Base-by-base conservation (phyloP, 2,329 filamentous ascomycete genomes). In the Phaeosphaeria sp. region DNA sequence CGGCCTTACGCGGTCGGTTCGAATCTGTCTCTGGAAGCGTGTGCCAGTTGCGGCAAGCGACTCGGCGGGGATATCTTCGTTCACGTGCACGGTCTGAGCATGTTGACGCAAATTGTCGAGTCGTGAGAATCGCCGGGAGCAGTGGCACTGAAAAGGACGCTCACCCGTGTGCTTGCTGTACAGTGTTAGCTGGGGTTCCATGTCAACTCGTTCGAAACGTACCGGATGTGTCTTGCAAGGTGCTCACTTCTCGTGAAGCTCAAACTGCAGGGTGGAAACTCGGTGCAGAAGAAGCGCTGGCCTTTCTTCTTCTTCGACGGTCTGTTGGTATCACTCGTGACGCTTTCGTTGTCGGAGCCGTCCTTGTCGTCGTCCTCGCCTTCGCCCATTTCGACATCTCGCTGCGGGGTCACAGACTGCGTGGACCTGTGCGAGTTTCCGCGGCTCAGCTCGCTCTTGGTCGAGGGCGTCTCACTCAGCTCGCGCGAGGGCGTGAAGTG, bases 241-340 rank as follows among this genome's bases (percentile, higher is more conserved):
- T 99, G 95, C 76, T 99, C 95, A 72, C 94, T 98, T 61, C 95
- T 84, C 0, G 95, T 98, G 74, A 99, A 99, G 77, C 93, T 97
- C 56, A 99, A 78, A 71, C 90, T 93, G 78, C 95, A 99, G 3
- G 93, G 93, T 23, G 94, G 94, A 68, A 92, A 98, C 30, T 97
- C 93, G 3, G 90, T 96, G 79, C 95, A 99, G 78, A 94, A 97
- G 78, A 99, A 99, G 46, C 92, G 88, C 76, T 97, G 93, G 0
- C 93, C 92, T 78, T 97, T 97, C 81, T 97, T 97, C 85, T 97
- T 98, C 80, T 96, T 96, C 52, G 85, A 89, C 9, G 91, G 90
- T 61, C 89, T 86, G 59, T 92, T 90, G 13, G 90, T 90, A 30
- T 83, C 82, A 60, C 80, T 81, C 17, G 74, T 79, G 15, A 77